A percentile compares a stretch with the other conserved stretches of the same genome.
phyloP scores from a whole-genome alignment of 305 asterid species.

The Vinca major region DNA sequence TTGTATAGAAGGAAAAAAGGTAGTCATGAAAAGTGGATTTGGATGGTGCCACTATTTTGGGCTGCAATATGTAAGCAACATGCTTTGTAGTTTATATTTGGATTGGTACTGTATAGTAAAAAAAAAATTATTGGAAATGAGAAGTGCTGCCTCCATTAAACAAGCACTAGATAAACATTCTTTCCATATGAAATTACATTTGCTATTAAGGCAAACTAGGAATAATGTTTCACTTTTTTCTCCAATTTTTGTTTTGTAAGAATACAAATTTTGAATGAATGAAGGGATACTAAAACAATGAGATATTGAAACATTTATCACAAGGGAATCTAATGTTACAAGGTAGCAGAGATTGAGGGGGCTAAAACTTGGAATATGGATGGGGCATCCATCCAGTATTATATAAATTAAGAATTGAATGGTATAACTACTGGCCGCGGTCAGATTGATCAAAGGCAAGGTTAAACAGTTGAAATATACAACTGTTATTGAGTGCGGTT shows the following conservation, averaged over 20 bases:
- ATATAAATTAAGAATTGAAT: slow-evolving; percentile 5
- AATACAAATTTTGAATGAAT: neutral
- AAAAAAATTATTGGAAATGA: neutral
- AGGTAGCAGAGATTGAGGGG: neutral
- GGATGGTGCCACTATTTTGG: slow-evolving; percentile 4
- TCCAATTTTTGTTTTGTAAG: neutral
- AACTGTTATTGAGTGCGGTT: neutral
- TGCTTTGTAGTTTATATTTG: neutral
- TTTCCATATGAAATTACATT: too few relatives aligned
- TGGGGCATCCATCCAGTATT: slow-evolving; percentile 12
- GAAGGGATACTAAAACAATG: slow-evolving; percentile 1
- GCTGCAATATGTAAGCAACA: neutral
- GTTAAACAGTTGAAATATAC: slow-evolving; percentile 15
- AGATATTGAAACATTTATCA: neutral
- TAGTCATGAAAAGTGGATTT: neutral
- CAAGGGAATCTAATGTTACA: slow-evolving; percentile 7
- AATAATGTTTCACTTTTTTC: too few relatives aligned
- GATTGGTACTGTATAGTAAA: neutral
- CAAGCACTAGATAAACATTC: too few relatives aligned
- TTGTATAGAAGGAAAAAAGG: slow-evolving; percentile 8
- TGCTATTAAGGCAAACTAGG: too few relatives aligned
- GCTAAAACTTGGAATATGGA: neutral
- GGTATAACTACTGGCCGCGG: slow-evolving; percentile 8
- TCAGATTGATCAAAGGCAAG: slow-evolving; percentile 31
- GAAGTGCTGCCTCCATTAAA: too few relatives aligned